Conservation (phyloP, 1,139 yeast species). For the Groenewaldozyma sp. region DNA sequence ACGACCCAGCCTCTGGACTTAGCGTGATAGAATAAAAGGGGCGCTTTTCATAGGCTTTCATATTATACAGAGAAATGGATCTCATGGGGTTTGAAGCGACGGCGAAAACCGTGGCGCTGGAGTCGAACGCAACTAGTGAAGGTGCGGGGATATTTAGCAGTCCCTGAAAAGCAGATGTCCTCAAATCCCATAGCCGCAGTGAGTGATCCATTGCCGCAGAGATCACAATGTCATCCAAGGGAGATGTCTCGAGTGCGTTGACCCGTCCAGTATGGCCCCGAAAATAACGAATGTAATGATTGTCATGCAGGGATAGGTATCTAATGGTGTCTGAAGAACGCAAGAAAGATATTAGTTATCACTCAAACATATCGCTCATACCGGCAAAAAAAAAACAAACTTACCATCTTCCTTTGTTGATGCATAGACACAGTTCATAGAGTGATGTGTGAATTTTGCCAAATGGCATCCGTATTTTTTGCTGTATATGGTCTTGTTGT, state of each 20-base stretch:
- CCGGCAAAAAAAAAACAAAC: neutral
- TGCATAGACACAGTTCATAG: constrained; percentile 68
- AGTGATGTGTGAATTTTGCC: constrained; percentile 75
- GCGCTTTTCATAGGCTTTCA: constrained; percentile 45
- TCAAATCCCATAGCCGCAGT: constrained; percentile 78
- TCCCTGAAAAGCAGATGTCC: constrained; percentile 44
- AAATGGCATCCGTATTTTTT: constrained; percentile 89
- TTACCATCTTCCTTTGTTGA: constrained; percentile 68
- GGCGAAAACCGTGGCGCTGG: constrained; percentile 75
- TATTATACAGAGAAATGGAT: constrained; percentile 51
- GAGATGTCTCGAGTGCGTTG: constrained; percentile 62
- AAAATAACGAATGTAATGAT: constrained; percentile 75
- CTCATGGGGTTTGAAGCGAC: constrained; percentile 45
- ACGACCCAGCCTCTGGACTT: constrained; percentile 27
- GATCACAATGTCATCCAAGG: constrained; percentile 57
- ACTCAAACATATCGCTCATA: neutral
- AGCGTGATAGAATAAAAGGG: constrained; percentile 42
- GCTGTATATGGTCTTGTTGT: constrained; percentile 49
- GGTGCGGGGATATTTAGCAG: constrained; percentile 51
- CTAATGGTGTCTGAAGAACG: constrained; percentile 38
- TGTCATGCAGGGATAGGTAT: constrained; percentile 67
- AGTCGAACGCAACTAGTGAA: constrained; percentile 60
- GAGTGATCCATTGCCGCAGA: constrained; percentile 71
- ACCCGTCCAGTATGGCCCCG: constrained; percentile 79
- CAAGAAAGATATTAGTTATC: constrained; percentile 30